Conservation (phyloP, 495 filamentous ascomycete species). For the Penicillium cosmopolitanum region DNA sequence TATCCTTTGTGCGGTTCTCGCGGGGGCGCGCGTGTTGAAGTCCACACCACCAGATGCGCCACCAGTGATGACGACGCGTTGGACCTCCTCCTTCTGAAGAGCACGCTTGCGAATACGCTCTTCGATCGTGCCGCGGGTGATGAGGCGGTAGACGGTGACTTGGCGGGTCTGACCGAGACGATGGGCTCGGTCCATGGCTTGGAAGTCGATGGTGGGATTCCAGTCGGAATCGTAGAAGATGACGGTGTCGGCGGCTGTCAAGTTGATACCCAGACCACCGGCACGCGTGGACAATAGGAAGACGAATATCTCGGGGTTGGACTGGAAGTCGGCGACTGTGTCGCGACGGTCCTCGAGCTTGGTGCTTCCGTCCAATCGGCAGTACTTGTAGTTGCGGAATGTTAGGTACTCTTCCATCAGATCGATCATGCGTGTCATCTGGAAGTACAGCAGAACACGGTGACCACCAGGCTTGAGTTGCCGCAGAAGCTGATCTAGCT, state of each 20-base stretch:
- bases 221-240: slow-evolving; percentile 99
- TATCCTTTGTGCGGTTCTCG: slow-evolving; percentile 92
- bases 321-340: slow-evolving; percentile 96
- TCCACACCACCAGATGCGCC: slow-evolving; percentile 83
- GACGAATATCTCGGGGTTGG: slow-evolving; percentile 88
- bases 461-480: slow-evolving; percentile 90
- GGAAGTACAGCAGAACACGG: slow-evolving; percentile 98
- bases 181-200: slow-evolving; percentile 99
- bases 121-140: slow-evolving; percentile 96
- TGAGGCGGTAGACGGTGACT: slow-evolving; percentile 96
- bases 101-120: slow-evolving; percentile 98
- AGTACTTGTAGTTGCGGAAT: slow-evolving; percentile 98
- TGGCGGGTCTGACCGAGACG: slow-evolving; percentile 95
- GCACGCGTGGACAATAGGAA: slow-evolving; percentile 96
- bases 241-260: slow-evolving; percentile 90
- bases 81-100: slow-evolving; percentile 98
- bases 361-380: slow-evolving; percentile 94
- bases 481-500: slow-evolving; percentile 83
- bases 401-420: slow-evolving; percentile 99
- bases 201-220: slow-evolving; percentile 98
- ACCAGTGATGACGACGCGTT: slow-evolving; percentile 95
- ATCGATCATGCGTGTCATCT: slow-evolving; percentile 99
- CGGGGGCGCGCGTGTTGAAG: slow-evolving; percentile 83
- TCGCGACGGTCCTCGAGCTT: slow-evolving; percentile 97
- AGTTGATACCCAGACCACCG: slow-evolving; percentile 96